Conservation (phyloP, 148 eudicot genomes). For the Silene latifolia region DNA sequence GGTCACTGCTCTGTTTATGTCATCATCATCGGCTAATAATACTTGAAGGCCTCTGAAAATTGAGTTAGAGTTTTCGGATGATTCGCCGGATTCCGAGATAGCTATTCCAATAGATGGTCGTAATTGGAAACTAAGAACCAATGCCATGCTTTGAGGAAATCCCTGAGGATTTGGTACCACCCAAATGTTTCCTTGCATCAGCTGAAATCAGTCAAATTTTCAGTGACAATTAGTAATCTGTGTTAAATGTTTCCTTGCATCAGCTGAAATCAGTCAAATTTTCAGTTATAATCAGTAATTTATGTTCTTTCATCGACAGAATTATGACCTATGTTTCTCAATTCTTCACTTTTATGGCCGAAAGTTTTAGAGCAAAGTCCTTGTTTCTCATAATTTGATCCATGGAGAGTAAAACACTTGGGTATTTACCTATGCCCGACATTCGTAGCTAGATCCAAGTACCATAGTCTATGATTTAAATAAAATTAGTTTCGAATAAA, state of each 20-base stretch:
- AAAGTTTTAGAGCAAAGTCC: too few species aligned
- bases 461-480: too few species aligned
- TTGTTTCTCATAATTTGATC: too few species aligned
- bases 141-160: constrained; percentile 66
- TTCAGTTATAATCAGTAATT: not conserved
- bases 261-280: constrained; percentile 34
- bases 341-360: too few species aligned
- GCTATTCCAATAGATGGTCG: constrained; percentile 44
- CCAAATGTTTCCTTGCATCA: constrained; percentile 90
- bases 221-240: not conserved
- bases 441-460: too few species aligned
- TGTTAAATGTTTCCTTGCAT: constrained; percentile 69
- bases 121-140: constrained; percentile 58
- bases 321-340: too few species aligned
- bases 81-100: constrained; percentile 43
- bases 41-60: constrained; percentile 63
- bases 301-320: too few species aligned
- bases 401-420: too few species aligned
- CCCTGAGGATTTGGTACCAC: constrained; percentile 54
- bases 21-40: constrained; percentile 64
- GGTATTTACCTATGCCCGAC: too few species aligned
- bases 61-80: constrained; percentile 34
- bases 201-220: constrained; percentile 29
- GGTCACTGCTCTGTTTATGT: constrained; percentile 66
- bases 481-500: too few species aligned